Evolutionary conservation across 2,329 filamentous ascomycete genomes (phyloP), one percentile per base, ranked within the genome.

Genomic region (Pseudopyricularia cyperi): DNA sequence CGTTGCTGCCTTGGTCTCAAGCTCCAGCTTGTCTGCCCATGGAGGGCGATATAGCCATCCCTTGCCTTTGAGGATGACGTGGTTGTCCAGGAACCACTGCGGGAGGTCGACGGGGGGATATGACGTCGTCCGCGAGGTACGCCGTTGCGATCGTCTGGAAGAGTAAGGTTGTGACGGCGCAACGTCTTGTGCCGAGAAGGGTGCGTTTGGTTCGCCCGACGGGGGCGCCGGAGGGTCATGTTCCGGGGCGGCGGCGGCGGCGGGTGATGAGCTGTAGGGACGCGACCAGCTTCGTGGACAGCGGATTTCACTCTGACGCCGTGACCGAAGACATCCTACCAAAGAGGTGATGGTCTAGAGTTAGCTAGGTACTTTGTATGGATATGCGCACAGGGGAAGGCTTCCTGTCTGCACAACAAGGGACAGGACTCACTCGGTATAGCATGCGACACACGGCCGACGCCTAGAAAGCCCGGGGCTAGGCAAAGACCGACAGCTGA

Each of bases 91-190:
- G 55, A 85, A 86, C 64, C 71, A 75, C 52, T 70, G 64, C 1
- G 82, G 80, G 14, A 86, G 65, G 49, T 72, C 68, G 22, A 79
- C 66, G 2, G 71, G 68, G n/a, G 77, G 77, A 14, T 39, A 49
- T 17, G 30, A 42, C 12, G 37, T 42, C 17, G 37, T 42, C 17
- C 37, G 37, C 19, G 17, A 19, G 17, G 17, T 19, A 42, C 37
- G 37, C 22, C 37, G 37, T 11, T 22, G 37, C 37, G 37, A 22
- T 42, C 37, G 19, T 19, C 17, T 42, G 2, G 8, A 42, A 12
- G 37, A 12, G 7, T 22, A n/a, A 42, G 17, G 17, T 19, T n/a
- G 37, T n/a, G 17, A 42, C 14, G 19, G 37, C 9, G 37, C 19
- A 4, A 42, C 37, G 22, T 42, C 37, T 22, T 22, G 37, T 42